These are phyloP conservation scores for Paulownia fortunei DNA, from an alignment of 257 asterid genomes.

Conservation along the genomic window DNA sequence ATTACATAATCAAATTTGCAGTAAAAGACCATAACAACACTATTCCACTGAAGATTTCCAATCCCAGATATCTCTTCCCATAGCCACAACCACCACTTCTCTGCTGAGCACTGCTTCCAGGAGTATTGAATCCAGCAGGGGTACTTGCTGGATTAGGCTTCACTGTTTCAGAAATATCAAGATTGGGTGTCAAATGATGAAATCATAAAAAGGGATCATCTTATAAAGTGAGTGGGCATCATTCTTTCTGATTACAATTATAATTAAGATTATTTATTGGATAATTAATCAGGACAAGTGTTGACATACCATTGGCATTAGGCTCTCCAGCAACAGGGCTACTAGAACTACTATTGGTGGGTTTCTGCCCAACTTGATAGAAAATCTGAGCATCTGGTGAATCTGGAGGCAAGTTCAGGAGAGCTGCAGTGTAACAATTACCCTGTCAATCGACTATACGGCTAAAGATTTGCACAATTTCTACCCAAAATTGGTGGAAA, in stretches of 20 bases:
- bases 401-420: constrained; percentile 74
- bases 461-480: neutral
- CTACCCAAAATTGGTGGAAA: neutral
- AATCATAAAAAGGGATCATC: neutral
- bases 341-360: constrained; percentile 31
- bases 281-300: neutral
- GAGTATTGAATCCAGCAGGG: too few species aligned
- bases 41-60: constrained; percentile 30
- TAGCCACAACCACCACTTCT: constrained; percentile 27
- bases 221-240: neutral
- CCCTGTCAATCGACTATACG: neutral
- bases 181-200: neutral
- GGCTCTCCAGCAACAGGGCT: constrained; percentile 45
- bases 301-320: constrained; percentile 30
- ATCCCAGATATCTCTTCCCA: constrained; percentile 33
- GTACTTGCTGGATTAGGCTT: constrained; percentile 32
- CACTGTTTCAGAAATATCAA: constrained; percentile 24
- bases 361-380: constrained; percentile 48
- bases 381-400: constrained; percentile 83
- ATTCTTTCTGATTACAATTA: neutral
- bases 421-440: constrained; percentile 48
- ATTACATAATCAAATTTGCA: neutral
- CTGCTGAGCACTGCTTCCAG: constrained; percentile 35
- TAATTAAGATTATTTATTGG: neutral
- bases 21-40: constrained; percentile 17